A percentile compares a stretch with the other conserved stretches of the same genome.
These are phyloP conservation scores for Aspergillus baeticus DNA, from an alignment of 495 filamentous ascomycete species.

Conservation along the genomic window DNA sequence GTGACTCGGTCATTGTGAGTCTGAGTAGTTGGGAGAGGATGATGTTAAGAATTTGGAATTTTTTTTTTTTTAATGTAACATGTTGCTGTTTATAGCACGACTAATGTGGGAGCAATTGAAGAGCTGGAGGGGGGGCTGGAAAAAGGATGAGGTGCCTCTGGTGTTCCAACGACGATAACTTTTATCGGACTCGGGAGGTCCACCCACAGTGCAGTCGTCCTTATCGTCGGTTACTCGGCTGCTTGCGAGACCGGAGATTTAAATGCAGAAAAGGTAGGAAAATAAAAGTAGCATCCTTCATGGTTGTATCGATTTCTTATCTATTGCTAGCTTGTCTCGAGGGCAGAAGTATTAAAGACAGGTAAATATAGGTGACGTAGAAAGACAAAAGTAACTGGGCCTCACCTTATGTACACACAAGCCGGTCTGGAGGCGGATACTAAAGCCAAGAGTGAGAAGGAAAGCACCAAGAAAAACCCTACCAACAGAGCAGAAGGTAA, in stretches of 20 bases:
- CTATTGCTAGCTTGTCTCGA: slow-evolving; percentile 4
- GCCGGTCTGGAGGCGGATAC: slow-evolving; percentile 1
- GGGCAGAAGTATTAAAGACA: slow-evolving; percentile 15
- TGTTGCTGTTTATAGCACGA: not conserved
- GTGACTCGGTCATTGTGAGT: slow-evolving; percentile 31
- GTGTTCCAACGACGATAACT: not conserved
- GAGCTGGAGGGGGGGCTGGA: not conserved
- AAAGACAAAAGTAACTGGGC: not conserved
- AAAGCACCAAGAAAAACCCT: not conserved
- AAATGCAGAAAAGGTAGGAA: too few species aligned
- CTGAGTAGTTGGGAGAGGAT: not conserved
- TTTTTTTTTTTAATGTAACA: not conserved
- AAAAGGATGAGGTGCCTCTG: not conserved
- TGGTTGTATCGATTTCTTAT: not conserved
- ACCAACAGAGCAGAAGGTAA: not conserved
- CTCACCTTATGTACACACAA: slow-evolving; percentile 10
- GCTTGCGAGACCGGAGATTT: too few species aligned
- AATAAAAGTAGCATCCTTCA: too few species aligned
- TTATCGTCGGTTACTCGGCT: not conserved
- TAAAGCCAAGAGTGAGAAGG: slow-evolving; percentile 6
- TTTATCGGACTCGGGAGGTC: slow-evolving; percentile 3
- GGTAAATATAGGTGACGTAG: slow-evolving; percentile 4
- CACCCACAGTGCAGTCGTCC: not conserved
- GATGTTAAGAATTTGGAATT: not conserved
- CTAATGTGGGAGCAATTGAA: not conserved